phyloP scores from a whole-genome alignment of 305 asterid genomes.

The Solanum chacoense region DNA sequence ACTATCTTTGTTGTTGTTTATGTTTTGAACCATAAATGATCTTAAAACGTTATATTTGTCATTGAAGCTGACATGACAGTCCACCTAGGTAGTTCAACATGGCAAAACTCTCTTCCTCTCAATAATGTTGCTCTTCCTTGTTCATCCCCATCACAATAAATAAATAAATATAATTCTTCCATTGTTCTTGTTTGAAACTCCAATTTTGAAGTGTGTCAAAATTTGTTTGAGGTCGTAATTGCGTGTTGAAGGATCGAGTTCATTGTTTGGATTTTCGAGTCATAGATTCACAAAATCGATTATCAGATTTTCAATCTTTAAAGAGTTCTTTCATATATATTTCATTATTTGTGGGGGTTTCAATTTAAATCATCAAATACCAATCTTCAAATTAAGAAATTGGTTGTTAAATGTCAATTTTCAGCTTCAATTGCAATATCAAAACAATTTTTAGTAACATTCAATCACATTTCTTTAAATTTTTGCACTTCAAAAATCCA shows the following conservation, averaged over 20 bases:
- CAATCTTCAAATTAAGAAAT: background rate
- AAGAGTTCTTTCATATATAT: background rate
- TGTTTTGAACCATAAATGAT: background rate
- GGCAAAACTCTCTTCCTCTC: background rate
- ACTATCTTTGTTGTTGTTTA: background rate
- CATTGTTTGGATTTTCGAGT: background rate
- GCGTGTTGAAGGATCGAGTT: background rate
- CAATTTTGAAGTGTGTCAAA: background rate
- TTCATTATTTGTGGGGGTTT: too few relatives aligned
- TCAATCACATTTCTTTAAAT: background rate
- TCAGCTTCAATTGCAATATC: background rate
- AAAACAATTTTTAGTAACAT: background rate
- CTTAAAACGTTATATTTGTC: background rate
- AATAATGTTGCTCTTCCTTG: background rate
- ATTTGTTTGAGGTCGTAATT: background rate
- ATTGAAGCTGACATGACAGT: background rate
- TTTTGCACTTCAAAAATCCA: background rate
- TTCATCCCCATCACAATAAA: background rate
- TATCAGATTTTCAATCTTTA: too few relatives aligned
- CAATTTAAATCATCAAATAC: background rate
- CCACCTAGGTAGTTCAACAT: background rate
- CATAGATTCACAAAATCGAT: background rate
- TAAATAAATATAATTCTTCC: too few relatives aligned
- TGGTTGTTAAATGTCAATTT: background rate
- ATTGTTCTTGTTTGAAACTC: background rate